Percentiles rank a stretch among this genome's conserved stretches.
phyloP scores from a whole-genome alignment of 2,329 filamentous ascomycete genomes.

The Xylariaceae sp. region DNA sequence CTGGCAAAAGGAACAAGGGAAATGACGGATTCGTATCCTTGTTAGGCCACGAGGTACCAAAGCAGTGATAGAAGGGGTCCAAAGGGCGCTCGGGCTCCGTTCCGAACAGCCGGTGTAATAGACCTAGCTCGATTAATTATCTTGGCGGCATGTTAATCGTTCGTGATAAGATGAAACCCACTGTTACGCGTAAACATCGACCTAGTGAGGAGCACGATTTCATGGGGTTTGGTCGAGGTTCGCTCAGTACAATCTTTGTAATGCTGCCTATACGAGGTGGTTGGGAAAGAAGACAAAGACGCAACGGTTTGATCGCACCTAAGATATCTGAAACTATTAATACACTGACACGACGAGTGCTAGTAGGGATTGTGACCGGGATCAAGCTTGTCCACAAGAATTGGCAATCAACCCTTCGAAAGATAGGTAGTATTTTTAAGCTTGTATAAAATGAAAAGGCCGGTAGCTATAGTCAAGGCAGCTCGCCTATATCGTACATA shows the following conservation, averaged over 20 bases:
- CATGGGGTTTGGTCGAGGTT: too few relatives aligned
- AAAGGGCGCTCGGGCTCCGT: slow-evolving; percentile 16
- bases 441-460: too few relatives aligned
- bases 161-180: too few relatives aligned
- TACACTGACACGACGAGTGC: too few relatives aligned
- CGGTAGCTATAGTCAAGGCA: too few relatives aligned
- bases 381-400: too few relatives aligned
- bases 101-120: slow-evolving; percentile 20
- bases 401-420: neutral
- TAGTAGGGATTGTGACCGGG: too few relatives aligned
- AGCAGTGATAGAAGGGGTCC: neutral
- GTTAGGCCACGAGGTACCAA: slow-evolving; percentile 25
- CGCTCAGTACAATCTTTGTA: slow-evolving; percentile 1
- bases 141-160: slow-evolving; percentile 12
- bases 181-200: too few relatives aligned
- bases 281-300: slow-evolving; percentile 1
- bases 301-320: neutral
- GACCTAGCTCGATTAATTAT: slow-evolving; percentile 2
- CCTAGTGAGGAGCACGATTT: too few relatives aligned
- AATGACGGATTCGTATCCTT: slow-evolving; percentile 20
- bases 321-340: too few relatives aligned
- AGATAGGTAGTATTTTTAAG: too few relatives aligned
- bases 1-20: neutral
- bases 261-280: slow-evolving; percentile 5
- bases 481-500: too few relatives aligned